phyloP scores from a whole-genome alignment of 2,329 filamentous ascomycete genomes.

The Fusarium drepaniforme region DNA sequence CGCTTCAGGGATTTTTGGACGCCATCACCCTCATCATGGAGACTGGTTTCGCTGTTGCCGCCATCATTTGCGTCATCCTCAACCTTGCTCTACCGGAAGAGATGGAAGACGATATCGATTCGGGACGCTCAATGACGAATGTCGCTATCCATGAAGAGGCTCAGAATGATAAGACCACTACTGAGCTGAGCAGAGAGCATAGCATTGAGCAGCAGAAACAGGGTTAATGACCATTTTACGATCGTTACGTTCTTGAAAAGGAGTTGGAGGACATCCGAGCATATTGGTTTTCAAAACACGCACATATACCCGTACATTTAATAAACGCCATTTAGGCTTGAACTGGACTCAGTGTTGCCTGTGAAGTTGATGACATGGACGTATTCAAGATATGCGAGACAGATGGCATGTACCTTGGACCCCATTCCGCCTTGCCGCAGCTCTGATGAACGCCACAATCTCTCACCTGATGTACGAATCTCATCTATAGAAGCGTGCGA shows the following conservation, averaged over 20 bases:
- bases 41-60: conserved; percentile 81
- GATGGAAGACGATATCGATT: conserved; percentile 69
- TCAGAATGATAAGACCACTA: conserved; percentile 13
- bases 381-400: not conserved
- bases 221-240: conserved; percentile 5
- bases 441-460: not conserved
- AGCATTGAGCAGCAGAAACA: conserved; percentile 38
- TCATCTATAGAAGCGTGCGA: not conserved
- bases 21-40: conserved; percentile 80
- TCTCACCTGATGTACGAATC: not conserved
- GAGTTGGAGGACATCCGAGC: not conserved
- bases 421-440: not conserved
- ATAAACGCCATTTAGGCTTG: not conserved
- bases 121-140: conserved; percentile 32
- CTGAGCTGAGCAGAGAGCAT: conserved; percentile 37
- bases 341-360: not conserved
- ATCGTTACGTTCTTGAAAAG: not conserved
- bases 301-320: not conserved
- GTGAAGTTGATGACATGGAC: not conserved
- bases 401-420: not conserved
- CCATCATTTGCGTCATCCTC: conserved; percentile 77
- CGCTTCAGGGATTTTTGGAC: conserved; percentile 79
- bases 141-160: conserved; percentile 27
- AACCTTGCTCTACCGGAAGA: conserved; percentile 82
- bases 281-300: not conserved